These are phyloP conservation scores for Zarea fungicola DNA, from an alignment of 2,329 filamentous ascomycete species.

Conservation along the genomic window DNA sequence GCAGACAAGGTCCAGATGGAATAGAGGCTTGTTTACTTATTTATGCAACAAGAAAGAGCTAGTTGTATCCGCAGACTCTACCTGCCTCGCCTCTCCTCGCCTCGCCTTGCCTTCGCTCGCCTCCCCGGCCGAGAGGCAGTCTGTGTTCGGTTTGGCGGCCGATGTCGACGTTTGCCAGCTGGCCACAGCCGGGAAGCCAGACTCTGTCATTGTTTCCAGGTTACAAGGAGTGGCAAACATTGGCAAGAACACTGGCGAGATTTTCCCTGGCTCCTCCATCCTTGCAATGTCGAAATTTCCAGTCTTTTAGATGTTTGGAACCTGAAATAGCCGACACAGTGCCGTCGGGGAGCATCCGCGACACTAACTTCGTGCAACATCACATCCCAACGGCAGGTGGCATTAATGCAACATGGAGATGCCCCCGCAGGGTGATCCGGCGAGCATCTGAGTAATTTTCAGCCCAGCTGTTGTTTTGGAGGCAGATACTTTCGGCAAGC, in stretches of 20 bases:
- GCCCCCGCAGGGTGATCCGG: too few relatives aligned
- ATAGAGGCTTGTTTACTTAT: conserved; percentile 1
- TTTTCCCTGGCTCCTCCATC: conserved; percentile 2
- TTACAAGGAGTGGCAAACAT: conserved; percentile 9
- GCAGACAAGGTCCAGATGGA: too few relatives aligned
- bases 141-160: conserved; percentile 5
- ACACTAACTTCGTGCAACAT: not conserved
- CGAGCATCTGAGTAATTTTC: too few relatives aligned
- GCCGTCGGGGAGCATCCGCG: conserved; percentile 3
- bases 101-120: not conserved
- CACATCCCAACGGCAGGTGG: not conserved
- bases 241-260: not conserved
- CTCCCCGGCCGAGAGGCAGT: not conserved
- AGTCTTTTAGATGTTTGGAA: conserved; percentile 6
- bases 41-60: conserved; percentile 10
- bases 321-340: too few relatives aligned
- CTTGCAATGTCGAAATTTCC: not conserved
- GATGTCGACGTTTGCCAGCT: conserved; percentile 9
- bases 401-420: not conserved
- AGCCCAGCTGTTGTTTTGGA: too few relatives aligned
- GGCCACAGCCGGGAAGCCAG: conserved; percentile 3
- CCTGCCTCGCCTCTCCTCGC: not conserved
- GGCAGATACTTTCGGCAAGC: too few relatives aligned
- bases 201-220: conserved; percentile 9
- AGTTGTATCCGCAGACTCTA: too few relatives aligned